A percentile compares a stretch with the other conserved stretches of the same genome.
Evolutionary conservation across 2,329 filamentous ascomycete genomes (phyloP).

Genomic region (Ophiostoma sp.): DNA sequence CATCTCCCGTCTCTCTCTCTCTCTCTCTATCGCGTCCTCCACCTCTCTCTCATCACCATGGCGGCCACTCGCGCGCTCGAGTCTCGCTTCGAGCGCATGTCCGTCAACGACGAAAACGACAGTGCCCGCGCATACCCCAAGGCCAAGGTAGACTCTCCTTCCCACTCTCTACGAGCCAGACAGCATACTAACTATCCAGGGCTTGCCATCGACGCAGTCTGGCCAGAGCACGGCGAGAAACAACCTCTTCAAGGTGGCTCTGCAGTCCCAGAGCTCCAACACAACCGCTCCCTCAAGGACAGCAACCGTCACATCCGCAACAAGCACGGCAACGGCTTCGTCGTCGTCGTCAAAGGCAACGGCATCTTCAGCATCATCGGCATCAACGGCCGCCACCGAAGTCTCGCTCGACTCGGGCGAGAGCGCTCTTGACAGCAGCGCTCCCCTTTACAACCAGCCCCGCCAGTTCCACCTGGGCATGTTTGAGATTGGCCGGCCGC

Average conservation of each 20-base stretch:
- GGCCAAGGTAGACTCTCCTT: conserved; percentile 59
- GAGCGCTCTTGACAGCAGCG: conserved; percentile 1
- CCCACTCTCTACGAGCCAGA: neutral
- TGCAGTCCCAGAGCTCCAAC: conserved; percentile 71
- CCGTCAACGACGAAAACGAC: conserved; percentile 83
- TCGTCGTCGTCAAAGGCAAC: conserved; percentile 22
- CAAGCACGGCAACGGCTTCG: conserved; percentile 6
- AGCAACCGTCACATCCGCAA: conserved; percentile 42
- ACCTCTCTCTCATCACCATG: conserved; percentile 42
- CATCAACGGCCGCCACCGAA: conserved; percentile 45
- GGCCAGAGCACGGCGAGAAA: conserved; percentile 58
- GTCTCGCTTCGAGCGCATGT: conserved; percentile 81
- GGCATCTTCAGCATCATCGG: conserved; percentile 38
- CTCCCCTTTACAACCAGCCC: conserved; percentile 34
- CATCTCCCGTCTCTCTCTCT: neutral
- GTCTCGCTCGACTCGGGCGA: neutral
- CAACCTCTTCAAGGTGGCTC: conserved; percentile 78
- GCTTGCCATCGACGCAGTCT: conserved; percentile 38
- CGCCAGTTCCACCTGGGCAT: conserved; percentile 81
- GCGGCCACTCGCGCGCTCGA: conserved; percentile 69
- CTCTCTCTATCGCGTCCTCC: neutral
- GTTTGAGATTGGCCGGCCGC: conserved; percentile 85
- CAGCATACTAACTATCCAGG: conserved; percentile 17
- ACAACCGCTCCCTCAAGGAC: conserved; percentile 61
- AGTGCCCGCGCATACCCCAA: conserved; percentile 59